These are phyloP conservation scores for Pichia terricola DNA, from an alignment of 1,139 yeast genomes.

Conservation along the genomic window DNA sequence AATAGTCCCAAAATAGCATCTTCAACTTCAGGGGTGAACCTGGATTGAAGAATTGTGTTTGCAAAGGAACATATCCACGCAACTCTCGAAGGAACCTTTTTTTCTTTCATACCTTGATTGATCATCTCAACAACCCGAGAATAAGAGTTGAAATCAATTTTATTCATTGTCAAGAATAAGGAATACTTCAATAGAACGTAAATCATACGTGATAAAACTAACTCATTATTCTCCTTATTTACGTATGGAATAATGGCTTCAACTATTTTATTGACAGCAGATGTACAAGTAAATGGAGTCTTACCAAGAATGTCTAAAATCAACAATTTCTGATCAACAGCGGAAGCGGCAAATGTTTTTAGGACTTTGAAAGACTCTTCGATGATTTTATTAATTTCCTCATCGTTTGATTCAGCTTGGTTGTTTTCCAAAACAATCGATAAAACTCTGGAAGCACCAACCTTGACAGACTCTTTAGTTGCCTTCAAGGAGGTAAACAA, in stretches of 20 bases:
- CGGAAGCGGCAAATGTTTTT: conserved; percentile 50
- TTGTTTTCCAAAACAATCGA: conserved; percentile 19
- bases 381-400: conserved; percentile 26
- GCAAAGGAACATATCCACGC: conserved; percentile 60
- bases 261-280: conserved; percentile 31
- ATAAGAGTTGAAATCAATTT: conserved; percentile 3
- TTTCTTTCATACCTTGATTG: conserved; percentile 51
- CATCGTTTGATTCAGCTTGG: conserved; percentile 10
- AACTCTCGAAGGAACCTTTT: conserved; percentile 52
- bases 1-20: conserved; percentile 16
- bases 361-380: conserved; percentile 49
- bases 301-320: conserved; percentile 33
- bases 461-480: conserved; percentile 55
- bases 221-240: conserved; percentile 69
- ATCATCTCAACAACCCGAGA: conserved; percentile 28
- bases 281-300: conserved; percentile 22
- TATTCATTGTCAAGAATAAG: conserved; percentile 16
- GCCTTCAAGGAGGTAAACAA: conserved; percentile 63
- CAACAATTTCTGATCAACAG: conserved; percentile 48
- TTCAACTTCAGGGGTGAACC: not conserved
- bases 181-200: conserved; percentile 40
- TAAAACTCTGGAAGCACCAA: conserved; percentile 40
- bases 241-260: conserved; percentile 40
- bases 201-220: conserved; percentile 43
- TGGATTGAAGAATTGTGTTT: conserved; percentile 15